These are phyloP conservation scores for Phaseolus coccineus DNA, from an alignment of 331 rosid genomes.

Conservation along the genomic window DNA sequence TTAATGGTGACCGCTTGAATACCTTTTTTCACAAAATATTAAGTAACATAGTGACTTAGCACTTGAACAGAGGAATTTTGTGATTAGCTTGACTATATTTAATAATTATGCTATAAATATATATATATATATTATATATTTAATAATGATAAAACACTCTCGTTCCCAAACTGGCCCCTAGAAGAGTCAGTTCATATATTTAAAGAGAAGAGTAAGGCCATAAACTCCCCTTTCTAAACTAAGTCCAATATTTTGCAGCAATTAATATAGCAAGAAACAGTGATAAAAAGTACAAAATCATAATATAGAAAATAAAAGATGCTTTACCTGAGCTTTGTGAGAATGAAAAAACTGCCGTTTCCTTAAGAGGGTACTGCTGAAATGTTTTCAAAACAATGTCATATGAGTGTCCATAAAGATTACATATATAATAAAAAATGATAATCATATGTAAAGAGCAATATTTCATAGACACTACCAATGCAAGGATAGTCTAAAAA, in stretches of 20 bases:
- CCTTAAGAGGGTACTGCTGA: conserved; percentile 76
- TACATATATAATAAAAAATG: background rate
- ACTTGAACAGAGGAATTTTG: background rate
- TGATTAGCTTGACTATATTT: background rate
- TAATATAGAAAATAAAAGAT: background rate
- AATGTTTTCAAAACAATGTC: conserved; percentile 34
- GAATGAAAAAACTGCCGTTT: conserved; percentile 89
- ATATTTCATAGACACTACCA: background rate
- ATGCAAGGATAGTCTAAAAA: conserved; percentile 19
- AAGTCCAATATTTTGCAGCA: conserved; percentile 10
- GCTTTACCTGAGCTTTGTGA: conserved; percentile 64
- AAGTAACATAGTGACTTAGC: background rate
- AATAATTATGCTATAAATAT: too few relatives aligned
- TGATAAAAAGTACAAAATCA: background rate
- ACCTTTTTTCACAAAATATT: too few relatives aligned
- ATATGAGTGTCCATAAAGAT: background rate
- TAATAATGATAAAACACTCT: too few relatives aligned
- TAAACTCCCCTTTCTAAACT: background rate
- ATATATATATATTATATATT: too few relatives aligned
- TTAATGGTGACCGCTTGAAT: too few relatives aligned
- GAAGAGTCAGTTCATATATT: too few relatives aligned
- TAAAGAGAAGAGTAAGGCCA: background rate
- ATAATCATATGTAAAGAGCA: conserved; percentile 13
- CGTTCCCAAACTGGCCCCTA: too few relatives aligned
- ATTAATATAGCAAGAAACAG: background rate